Evolutionary conservation across 2,329 filamentous ascomycete species (phyloP), one percentile per base, ranked within the genome.

Genomic region (Beauveria scarabaeidicola): DNA sequence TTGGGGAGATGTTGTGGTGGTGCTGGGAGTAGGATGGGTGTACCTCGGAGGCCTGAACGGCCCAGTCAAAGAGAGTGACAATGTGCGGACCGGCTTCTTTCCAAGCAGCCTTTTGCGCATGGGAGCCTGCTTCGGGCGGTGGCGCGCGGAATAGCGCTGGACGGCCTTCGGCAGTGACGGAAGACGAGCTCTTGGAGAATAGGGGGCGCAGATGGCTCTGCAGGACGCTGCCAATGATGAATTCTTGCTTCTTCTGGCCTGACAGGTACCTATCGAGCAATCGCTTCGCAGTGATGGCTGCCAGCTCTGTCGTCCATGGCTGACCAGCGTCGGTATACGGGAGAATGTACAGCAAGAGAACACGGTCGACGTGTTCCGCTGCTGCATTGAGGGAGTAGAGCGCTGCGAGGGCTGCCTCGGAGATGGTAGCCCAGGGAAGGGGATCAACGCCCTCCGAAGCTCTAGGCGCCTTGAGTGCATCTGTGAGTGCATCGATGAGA

Each of bases 151-250:
- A 72, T 3, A 65, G 64, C 8, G 64, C 63, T 15, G 71, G 70
- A 38, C 72, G 62, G 1, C 72, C 71, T 3, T 68, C 67, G 21
- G 64, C 51, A 8, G 69, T 69, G 52, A 69, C 62, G 32, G 64
- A 65, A 3, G 83, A 78, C 21, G 77, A 80, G 17, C 81, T 76
- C 61, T 78, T 79, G 29, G 79, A 77, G 74, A 92, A 91, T 6
- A 89, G 74, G 29, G 86, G 86, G 41, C 85, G 85, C 54, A 92
- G 78, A 66, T 85, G 85, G 66, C 75, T 73, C 62, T 80, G 76
- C 4, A 92, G 79, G 59, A 91, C 75, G 43, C 78, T 73, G n/a
- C 78, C 75, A 19, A 79, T 74, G 64, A 85, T 74, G 64, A 84
- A 80, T 3, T 62, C 25, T n/a, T 62, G 27, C 55, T 67, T 21